Percentiles rank a stretch among this genome's conserved stretches.
Conservation (phyloP, 2,329 filamentous ascomycete species). For the Trichoderma brevicompactum region DNA sequence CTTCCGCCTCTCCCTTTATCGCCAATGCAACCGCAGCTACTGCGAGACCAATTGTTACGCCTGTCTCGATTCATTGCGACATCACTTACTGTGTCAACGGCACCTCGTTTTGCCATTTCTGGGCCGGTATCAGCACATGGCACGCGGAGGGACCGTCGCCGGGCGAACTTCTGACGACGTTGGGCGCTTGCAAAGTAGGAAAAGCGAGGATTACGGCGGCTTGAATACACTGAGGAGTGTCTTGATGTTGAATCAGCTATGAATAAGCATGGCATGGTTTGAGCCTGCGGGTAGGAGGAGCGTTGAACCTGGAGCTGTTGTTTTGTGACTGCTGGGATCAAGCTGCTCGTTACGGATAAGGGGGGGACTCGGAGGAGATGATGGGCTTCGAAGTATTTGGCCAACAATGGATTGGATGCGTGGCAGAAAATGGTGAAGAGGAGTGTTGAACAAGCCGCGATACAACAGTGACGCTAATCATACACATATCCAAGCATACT, state of each 20-base stretch:
- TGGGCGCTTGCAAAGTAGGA: conserved; percentile 36
- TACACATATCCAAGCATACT: not conserved
- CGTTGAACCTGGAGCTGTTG: too few relatives aligned
- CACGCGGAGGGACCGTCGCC: conserved; percentile 43
- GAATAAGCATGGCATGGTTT: too few relatives aligned
- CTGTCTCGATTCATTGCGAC: conserved; percentile 38
- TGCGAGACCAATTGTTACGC: not conserved
- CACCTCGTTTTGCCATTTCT: conserved; percentile 47
- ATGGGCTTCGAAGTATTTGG: not conserved
- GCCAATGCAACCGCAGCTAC: not conserved
- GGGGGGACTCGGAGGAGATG: not conserved
- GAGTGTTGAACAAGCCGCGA: not conserved
- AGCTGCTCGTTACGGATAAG: not conserved
- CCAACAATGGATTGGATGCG: too few relatives aligned
- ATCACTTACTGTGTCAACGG: conserved; percentile 43
- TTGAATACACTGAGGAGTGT: not conserved
- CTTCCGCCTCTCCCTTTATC: not conserved
- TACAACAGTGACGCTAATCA: not conserved
- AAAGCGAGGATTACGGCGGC: conserved; percentile 3
- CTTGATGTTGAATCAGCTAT: not conserved
- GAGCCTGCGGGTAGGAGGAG: too few relatives aligned
- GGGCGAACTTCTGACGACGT: conserved; percentile 42
- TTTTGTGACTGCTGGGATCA: too few relatives aligned
- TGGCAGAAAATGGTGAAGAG: not conserved
- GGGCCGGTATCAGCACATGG: conserved; percentile 45